Conservation (phyloP, 108 stramenopile genomes). For the Stephanodiscus minutulus region DNA sequence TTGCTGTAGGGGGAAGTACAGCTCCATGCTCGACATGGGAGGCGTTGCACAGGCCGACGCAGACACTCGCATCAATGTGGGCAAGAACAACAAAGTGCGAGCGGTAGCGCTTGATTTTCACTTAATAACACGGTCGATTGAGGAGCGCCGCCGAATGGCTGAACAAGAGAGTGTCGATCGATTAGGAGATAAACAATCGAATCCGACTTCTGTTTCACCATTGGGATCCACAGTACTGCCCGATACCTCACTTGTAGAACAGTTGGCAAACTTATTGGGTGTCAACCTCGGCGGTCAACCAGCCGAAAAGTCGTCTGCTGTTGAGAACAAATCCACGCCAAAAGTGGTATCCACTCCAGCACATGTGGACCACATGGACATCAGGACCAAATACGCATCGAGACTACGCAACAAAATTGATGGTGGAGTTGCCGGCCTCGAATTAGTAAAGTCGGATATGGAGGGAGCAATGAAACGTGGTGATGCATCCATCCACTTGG, state of each 20-base stretch:
- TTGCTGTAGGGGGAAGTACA: conserved; percentile 29
- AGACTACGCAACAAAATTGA: conserved; percentile 63
- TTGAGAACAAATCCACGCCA: conserved; percentile 1
- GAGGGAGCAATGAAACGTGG: conserved; percentile 49
- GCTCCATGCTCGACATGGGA: conserved; percentile 82
- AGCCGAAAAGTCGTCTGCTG: conserved; percentile 7
- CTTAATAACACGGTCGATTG: conserved; percentile 57
- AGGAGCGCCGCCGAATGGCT: conserved; percentile 27
- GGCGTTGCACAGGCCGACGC: conserved; percentile 51
- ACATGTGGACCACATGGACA: conserved; percentile 36
- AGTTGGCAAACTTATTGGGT: conserved; percentile 63
- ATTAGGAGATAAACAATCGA: conserved; percentile 1
- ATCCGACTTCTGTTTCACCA: background rate
- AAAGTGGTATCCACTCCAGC: conserved; percentile 5
- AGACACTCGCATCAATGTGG: conserved; percentile 55
- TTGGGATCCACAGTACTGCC: conserved; percentile 18
- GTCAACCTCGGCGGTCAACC: conserved; percentile 48
- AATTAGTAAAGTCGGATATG: conserved; percentile 68
- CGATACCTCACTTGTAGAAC: conserved; percentile 43
- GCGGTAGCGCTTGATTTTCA: conserved; percentile 86
- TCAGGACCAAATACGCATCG: conserved; percentile 79
- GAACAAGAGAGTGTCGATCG: conserved; percentile 5
- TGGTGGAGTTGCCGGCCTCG: conserved; percentile 73
- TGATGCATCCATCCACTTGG: conserved; percentile 78
- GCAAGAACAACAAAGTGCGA: conserved; percentile 79